A percentile compares a stretch with the other conserved stretches of the same genome.
These are phyloP conservation scores for Colletotrichum sp. DNA, from an alignment of 2,329 filamentous ascomycete genomes.

Conservation along the genomic window DNA sequence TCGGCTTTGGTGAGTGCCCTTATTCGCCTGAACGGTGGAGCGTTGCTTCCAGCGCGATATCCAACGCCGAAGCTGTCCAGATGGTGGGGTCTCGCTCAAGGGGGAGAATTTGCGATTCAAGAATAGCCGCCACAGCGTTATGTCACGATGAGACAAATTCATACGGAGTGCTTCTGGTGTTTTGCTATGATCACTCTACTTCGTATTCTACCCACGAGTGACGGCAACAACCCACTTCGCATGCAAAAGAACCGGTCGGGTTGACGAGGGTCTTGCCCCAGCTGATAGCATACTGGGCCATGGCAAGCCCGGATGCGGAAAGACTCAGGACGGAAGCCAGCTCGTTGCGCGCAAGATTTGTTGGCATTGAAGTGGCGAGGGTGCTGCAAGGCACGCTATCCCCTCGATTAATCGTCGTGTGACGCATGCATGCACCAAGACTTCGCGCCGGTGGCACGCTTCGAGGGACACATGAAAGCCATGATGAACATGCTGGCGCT, in stretches of 20 bases:
- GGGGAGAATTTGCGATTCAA: slow-evolving; percentile 79
- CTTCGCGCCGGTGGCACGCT: neutral
- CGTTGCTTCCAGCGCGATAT: neutral
- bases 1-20: neutral
- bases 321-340: neutral
- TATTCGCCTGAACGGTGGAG: neutral
- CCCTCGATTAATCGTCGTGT: neutral
- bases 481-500: neutral
- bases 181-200: neutral
- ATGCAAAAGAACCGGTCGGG: neutral
- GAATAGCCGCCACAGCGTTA: slow-evolving; percentile 87
- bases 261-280: neutral
- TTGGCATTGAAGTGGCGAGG: neutral
- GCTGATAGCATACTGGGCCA: neutral
- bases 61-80: slow-evolving; percentile 85
- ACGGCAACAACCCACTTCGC: neutral
- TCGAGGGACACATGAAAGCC: neutral
- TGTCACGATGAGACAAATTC: slow-evolving; percentile 50
- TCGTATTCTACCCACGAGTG: neutral
- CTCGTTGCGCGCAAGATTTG: neutral
- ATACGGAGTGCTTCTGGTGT: neutral
- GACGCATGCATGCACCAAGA: neutral
- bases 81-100: slow-evolving; percentile 69
- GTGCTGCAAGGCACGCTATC: neutral
- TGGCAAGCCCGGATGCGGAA: neutral